Conservation (phyloP, 1,284 basidiomycete species). For the Puccinia sorghi region DNA sequence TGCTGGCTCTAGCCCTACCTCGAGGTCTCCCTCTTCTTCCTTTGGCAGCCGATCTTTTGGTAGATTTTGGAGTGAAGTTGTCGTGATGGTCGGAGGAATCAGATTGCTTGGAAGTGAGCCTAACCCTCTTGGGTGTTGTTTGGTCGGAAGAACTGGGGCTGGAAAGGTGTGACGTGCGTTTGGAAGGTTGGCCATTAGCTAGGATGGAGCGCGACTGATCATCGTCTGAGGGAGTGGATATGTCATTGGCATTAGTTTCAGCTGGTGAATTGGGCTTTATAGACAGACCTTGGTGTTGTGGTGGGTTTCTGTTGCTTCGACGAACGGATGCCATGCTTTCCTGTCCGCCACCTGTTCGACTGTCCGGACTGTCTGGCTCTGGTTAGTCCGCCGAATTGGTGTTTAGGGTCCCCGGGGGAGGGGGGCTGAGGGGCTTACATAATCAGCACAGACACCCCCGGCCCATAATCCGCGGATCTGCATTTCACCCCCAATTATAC, state of each 20-base stretch:
- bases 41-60: not conserved
- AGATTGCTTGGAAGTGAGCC: not conserved
- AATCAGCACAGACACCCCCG: too few species aligned
- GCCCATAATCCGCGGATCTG: too few species aligned
- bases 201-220: not conserved
- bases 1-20: not conserved
- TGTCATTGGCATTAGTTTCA: not conserved
- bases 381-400: too few species aligned
- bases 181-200: not conserved
- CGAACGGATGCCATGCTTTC: too few species aligned
- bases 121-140: not conserved
- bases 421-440: too few species aligned
- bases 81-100: not conserved
- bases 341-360: too few species aligned
- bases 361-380: too few species aligned
- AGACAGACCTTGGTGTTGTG: too few species aligned
- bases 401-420: too few species aligned
- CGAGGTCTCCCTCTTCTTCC: not conserved
- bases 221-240: not conserved
- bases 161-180: not conserved
- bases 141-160: not conserved
- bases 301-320: too few species aligned
- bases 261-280: too few species aligned
- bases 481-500: too few species aligned
- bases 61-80: slow-evolving; percentile 25